phyloP scores from a whole-genome alignment of 2,329 filamentous ascomycete genomes.

The Harringtonia lauricola region DNA sequence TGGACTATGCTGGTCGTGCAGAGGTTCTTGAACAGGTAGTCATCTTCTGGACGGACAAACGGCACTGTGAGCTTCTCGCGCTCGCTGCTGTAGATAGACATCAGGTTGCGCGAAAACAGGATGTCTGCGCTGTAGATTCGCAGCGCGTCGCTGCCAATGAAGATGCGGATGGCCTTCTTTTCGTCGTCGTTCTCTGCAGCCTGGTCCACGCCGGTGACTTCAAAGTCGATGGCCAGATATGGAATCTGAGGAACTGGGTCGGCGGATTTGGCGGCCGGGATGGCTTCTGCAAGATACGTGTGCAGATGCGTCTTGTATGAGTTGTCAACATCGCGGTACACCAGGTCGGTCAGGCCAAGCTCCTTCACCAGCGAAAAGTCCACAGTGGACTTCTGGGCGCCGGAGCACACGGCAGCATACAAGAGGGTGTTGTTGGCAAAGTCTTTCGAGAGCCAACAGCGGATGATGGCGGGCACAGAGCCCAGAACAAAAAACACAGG shows the following conservation, averaged over 20 bases:
- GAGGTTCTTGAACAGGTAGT: slow-evolving; percentile 67
- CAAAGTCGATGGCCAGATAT: slow-evolving; percentile 68
- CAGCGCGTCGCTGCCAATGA: slow-evolving; percentile 81
- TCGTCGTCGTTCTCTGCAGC: slow-evolving; percentile 31
- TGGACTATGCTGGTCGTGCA: slow-evolving; percentile 47
- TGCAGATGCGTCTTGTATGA: slow-evolving; percentile 61
- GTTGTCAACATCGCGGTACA: slow-evolving; percentile 56
- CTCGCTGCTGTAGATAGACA: slow-evolving; percentile 80
- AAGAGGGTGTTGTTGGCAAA: slow-evolving; percentile 84
- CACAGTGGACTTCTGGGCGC: slow-evolving; percentile 79
- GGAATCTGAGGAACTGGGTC: slow-evolving; percentile 73
- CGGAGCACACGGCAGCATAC: slow-evolving; percentile 87
- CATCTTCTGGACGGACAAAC: slow-evolving; percentile 84
- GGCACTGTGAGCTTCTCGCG: slow-evolving; percentile 81
- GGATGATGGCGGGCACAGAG: slow-evolving; percentile 84
- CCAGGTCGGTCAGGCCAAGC: slow-evolving; percentile 56
- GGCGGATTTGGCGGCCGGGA: slow-evolving; percentile 58
- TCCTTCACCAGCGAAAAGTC: slow-evolving; percentile 64
- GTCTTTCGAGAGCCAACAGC: slow-evolving; percentile 86
- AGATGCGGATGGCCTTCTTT: slow-evolving; percentile 65
- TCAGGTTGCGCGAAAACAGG: slow-evolving; percentile 80
- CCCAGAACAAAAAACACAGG: slow-evolving; percentile 79
- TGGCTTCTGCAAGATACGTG: slow-evolving; percentile 84
- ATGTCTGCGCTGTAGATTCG: slow-evolving; percentile 82
- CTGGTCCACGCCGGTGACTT: slow-evolving; percentile 51